These are phyloP conservation scores for Ophidiomyces ophidiicola DNA, from an alignment of 2,329 filamentous ascomycete genomes.

Conservation along the genomic window DNA sequence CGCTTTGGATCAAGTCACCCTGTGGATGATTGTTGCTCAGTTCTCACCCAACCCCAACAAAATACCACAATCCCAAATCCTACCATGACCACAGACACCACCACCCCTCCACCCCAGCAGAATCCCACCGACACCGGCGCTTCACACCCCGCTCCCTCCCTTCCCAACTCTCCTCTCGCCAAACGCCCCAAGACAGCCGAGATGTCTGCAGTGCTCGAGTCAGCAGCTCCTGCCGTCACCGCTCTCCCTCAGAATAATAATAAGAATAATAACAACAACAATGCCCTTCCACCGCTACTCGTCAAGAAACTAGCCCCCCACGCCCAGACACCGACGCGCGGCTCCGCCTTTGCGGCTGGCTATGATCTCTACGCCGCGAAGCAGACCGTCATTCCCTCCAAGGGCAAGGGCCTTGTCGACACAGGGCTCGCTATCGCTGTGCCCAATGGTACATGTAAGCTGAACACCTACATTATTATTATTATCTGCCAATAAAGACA, in stretches of 20 bases:
- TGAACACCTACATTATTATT: neutral
- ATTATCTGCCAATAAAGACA: neutral
- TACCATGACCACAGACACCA: conserved; percentile 29
- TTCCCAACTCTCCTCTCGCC: conserved; percentile 60
- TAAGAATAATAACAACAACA: too few species aligned
- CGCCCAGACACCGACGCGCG: conserved; percentile 73
- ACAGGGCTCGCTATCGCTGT: conserved; percentile 88
- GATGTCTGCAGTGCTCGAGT: conserved; percentile 19
- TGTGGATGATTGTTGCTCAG: too few species aligned
- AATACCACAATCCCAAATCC: neutral
- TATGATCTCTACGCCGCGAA: conserved; percentile 82
- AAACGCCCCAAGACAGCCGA: conserved; percentile 58
- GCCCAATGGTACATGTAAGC: conserved; percentile 75
- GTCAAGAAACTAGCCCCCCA: conserved; percentile 78
- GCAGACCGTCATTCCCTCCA: conserved; percentile 61
- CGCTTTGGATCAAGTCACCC: too few species aligned
- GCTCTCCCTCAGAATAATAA: conserved; percentile 27
- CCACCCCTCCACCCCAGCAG: conserved; percentile 30
- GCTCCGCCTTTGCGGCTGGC: conserved; percentile 78
- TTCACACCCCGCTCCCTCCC: conserved; percentile 42
- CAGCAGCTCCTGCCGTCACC: conserved; percentile 23
- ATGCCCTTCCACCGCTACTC: conserved; percentile 50
- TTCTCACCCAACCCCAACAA: too few species aligned
- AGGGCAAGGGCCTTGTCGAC: conserved; percentile 75
- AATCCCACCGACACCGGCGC: conserved; percentile 20